Evolutionary conservation across 106 monocot species (phyloP).

Genomic region (Acanthochlamys bracteata): DNA sequence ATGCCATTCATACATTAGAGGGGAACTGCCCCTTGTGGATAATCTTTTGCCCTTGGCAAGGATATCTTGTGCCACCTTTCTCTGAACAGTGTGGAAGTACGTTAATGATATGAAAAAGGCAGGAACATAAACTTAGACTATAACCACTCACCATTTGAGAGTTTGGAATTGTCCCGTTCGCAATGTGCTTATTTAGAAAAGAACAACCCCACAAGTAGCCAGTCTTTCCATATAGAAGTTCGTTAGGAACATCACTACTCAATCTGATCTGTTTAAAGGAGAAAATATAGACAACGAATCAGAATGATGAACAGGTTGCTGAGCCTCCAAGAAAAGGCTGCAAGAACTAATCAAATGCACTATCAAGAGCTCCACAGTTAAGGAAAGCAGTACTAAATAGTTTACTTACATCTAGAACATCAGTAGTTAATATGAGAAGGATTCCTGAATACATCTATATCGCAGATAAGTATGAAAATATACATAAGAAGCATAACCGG

Average conservation of each 20-base stretch:
- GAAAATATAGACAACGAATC: neutral
- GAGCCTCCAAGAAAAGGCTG: too few relatives aligned
- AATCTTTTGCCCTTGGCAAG: conserved; percentile 49
- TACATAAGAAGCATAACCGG: too few relatives aligned
- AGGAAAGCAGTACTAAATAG: too few relatives aligned
- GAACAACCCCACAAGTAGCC: conserved; percentile 87
- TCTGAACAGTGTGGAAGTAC: conserved; percentile 7
- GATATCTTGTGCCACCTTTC: conserved; percentile 36
- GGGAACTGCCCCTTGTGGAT: conserved; percentile 41
- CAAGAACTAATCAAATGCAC: too few relatives aligned
- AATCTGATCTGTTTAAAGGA: conserved; percentile 53
- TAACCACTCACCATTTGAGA: conserved; percentile 33
- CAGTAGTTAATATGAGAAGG: too few relatives aligned
- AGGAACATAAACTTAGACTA: neutral
- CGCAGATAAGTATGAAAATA: too few relatives aligned
- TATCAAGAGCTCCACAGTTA: too few relatives aligned
- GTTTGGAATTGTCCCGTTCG: conserved; percentile 33
- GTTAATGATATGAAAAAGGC: neutral
- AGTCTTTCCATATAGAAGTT: conserved; percentile 82
- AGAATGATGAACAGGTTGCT: too few relatives aligned
- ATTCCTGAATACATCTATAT: too few relatives aligned
- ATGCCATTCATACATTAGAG: conserved; percentile 91
- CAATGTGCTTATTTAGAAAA: conserved; percentile 71
- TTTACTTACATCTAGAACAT: too few relatives aligned
- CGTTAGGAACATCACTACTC: conserved; percentile 52